phyloP scores from a whole-genome alignment of 1,284 basidiomycete genomes.

The Irpex rosettiformis region DNA sequence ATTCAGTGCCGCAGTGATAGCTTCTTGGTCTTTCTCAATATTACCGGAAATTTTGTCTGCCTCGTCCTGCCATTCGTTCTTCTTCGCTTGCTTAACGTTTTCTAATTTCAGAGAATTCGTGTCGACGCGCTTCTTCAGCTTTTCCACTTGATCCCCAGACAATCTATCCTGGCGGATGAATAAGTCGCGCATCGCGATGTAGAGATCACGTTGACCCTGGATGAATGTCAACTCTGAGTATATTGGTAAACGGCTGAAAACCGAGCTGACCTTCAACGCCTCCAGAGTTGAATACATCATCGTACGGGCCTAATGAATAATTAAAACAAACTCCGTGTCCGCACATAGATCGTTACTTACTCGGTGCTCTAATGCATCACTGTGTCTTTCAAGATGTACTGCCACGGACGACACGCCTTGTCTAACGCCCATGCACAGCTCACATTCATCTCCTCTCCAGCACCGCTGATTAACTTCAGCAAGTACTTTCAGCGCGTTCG shows the following conservation, averaged over 20 bases:
- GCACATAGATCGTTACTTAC: constrained; percentile 42
- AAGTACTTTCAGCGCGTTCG: constrained; percentile 77
- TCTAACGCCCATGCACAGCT: constrained; percentile 78
- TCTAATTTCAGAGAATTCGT: constrained; percentile 73
- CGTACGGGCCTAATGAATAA: constrained; percentile 42
- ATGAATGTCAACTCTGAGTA: constrained; percentile 5
- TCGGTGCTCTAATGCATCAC: constrained; percentile 75
- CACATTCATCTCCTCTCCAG: constrained; percentile 79
- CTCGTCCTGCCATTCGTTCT: constrained; percentile 81
- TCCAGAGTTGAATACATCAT: constrained; percentile 69
- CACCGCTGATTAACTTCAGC: constrained; percentile 73
- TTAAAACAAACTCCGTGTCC: not conserved
- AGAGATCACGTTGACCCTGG: constrained; percentile 83
- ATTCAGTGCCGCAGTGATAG: constrained; percentile 66
- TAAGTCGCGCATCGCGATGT: constrained; percentile 80
- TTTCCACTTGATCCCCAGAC: constrained; percentile 82
- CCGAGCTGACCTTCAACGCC: constrained; percentile 58
- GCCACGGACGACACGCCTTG: constrained; percentile 68
- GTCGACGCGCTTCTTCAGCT: constrained; percentile 82
- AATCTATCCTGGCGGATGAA: constrained; percentile 81
- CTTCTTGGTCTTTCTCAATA: constrained; percentile 76
- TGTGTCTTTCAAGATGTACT: constrained; percentile 67
- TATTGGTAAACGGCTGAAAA: constrained; percentile 17
- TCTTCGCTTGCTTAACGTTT: constrained; percentile 59
- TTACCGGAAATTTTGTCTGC: constrained; percentile 65